Evolutionary conservation across 768 basidiomycete genomes (phyloP), one percentile per base, ranked within the genome.

Genomic region (Lactarius vividus): DNA sequence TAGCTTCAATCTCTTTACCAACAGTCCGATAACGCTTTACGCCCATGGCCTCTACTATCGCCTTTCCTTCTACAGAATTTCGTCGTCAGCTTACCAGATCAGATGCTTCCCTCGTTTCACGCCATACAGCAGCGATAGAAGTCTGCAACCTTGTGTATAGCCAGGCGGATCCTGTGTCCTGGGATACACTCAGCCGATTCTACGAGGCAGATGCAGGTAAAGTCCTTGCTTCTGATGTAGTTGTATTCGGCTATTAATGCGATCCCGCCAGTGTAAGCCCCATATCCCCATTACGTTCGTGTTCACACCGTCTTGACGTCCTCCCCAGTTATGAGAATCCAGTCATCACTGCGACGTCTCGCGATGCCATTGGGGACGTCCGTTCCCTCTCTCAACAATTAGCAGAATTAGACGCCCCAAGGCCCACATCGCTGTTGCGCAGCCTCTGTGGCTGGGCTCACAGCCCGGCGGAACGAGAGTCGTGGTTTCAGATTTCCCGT

Each of bases 301-400:
- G 78, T 81, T 83, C 52, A 15, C 59, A 83, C 81, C 3, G 79
- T 81, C 83, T 75, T 80, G 82, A 62, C 59, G 57, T 59, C 58
- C 57, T 7, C 42, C 35, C 49, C 61, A 89, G 88, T 71, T 92
- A 92, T 72, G 89, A 92, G 77, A 92, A 92, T 71, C 91, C 91
- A 3, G 74, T 89, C 68, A 73, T 92, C 46, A 91, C 89, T 39
- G 88, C 90, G 40, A 88, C 85, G 7, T 89, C 90, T 42, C 85
- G 88, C 59, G 80, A 83, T 49, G 79, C 90, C 58, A 89, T 93
- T 66, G 80, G 85, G 59, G 89, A 92, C 71, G 87, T 92, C 23
- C 84, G 89, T 70, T 74, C 80, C 31, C 79, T 91, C 56, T 84
- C 87, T 9, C 82, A 81, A 28, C 84, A 84, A 40, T 76, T 89